Conservation (phyloP, 768 basidiomycete species). For the Termitomyces sp. region DNA sequence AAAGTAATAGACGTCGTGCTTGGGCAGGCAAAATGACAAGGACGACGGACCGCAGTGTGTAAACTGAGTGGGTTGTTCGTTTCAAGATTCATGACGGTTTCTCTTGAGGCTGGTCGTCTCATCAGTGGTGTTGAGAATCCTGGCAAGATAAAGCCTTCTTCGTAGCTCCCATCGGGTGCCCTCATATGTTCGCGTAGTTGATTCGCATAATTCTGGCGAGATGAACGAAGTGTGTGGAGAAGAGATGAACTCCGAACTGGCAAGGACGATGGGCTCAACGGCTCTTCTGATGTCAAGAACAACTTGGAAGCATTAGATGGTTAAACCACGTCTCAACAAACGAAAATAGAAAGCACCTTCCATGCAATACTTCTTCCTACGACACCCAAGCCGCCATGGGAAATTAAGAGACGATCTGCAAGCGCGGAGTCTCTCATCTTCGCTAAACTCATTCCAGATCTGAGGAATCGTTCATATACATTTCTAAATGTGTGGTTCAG, state of each 20-base stretch:
- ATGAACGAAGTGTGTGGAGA: conserved; percentile 39
- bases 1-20: not conserved
- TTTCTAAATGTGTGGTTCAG: conserved; percentile 25
- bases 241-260: conserved; percentile 32
- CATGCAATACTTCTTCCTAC: conserved; percentile 80
- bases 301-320: conserved; percentile 39
- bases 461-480: conserved; percentile 44
- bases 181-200: conserved; percentile 67
- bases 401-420: conserved; percentile 52
- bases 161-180: conserved; percentile 85
- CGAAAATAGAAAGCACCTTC: conserved; percentile 55
- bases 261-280: conserved; percentile 46
- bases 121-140: conserved; percentile 35
- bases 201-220: conserved; percentile 53
- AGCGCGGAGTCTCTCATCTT: conserved; percentile 67
- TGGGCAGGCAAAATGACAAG: not conserved
- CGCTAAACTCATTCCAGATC: conserved; percentile 48
- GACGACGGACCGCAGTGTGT: conserved; percentile 57
- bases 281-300: conserved; percentile 65
- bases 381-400: conserved; percentile 41
- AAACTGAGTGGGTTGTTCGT: conserved; percentile 80
- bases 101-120: conserved; percentile 21
- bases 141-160: conserved; percentile 59
- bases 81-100: conserved; percentile 45
- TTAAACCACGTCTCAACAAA: conserved; percentile 13